These are phyloP conservation scores for Hygrocybe punicea DNA, from an alignment of 768 basidiomycete genomes.

Conservation along the genomic window DNA sequence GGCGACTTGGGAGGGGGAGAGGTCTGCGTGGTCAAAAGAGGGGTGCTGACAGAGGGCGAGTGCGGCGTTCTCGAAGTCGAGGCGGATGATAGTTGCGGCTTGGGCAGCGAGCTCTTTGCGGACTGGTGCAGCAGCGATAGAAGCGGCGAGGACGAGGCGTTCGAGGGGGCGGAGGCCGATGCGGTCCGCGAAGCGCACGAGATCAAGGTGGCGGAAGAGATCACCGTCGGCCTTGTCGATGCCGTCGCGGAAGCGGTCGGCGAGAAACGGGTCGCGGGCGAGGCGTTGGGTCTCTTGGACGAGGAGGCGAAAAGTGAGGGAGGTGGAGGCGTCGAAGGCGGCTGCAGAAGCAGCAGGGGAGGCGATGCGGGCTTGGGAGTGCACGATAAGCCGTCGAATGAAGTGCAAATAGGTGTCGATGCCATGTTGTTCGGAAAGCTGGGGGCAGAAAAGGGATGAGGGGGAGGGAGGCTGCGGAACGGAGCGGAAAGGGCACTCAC, in stretches of 20 bases:
- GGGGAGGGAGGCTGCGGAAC: slow-evolving; percentile 12
- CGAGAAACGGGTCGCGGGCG: slow-evolving; percentile 84
- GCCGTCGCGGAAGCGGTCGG: slow-evolving; percentile 87
- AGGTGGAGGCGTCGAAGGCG: slow-evolving; percentile 68
- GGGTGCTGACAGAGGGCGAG: slow-evolving; percentile 74
- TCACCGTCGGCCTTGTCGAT: slow-evolving; percentile 87
- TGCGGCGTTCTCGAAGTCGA: slow-evolving; percentile 77
- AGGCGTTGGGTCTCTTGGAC: slow-evolving; percentile 86
- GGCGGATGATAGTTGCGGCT: slow-evolving; percentile 64
- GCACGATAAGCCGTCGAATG: slow-evolving; percentile 90
- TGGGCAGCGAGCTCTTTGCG: slow-evolving; percentile 57
- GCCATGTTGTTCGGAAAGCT: slow-evolving; percentile 97
- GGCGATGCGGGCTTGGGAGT: slow-evolving; percentile 70
- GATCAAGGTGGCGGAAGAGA: slow-evolving; percentile 77
- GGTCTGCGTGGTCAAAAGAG: slow-evolving; percentile 77
- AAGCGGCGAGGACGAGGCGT: slow-evolving; percentile 70
- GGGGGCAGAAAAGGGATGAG: slow-evolving; percentile 17
- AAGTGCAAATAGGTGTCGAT: slow-evolving; percentile 97
- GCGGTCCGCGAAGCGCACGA: slow-evolving; percentile 78
- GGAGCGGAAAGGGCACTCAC: slow-evolving; percentile 49
- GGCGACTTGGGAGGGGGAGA: slow-evolving; percentile 68
- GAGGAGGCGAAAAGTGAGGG: slow-evolving; percentile 79
- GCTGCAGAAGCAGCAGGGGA: slow-evolving; percentile 51
- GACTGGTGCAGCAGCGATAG: slow-evolving; percentile 61
- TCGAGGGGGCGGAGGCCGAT: slow-evolving; percentile 78